These are phyloP conservation scores for Bryum argenteum DNA, from an alignment of 225 moss, liverwort and hornwort genomes.

Conservation along the genomic window DNA sequence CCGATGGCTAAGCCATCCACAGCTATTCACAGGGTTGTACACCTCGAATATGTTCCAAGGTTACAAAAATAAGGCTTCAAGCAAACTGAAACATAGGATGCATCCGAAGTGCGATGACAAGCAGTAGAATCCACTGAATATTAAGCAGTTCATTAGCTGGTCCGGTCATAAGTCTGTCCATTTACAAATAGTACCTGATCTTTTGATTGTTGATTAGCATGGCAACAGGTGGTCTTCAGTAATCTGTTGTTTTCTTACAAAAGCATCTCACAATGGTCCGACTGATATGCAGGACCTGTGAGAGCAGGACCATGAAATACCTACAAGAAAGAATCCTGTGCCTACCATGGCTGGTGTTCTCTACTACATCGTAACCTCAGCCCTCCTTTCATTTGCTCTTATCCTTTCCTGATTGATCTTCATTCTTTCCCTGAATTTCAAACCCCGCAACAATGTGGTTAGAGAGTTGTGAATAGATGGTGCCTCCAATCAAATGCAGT, in stretches of 20 bases:
- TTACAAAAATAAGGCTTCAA: not conserved
- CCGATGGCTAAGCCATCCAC: no score
- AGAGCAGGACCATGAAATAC: slow-evolving; percentile 37
- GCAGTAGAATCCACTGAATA: not conserved
- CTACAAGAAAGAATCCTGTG: slow-evolving; percentile 36
- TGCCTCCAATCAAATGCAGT: not conserved
- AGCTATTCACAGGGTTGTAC: no score
- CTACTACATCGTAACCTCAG: slow-evolving; percentile 1
- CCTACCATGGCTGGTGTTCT: slow-evolving; percentile 28
- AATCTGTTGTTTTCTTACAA: slow-evolving; percentile 42
- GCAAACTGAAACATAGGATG: not conserved
- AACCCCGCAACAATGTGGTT: not conserved
- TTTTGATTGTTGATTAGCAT: slow-evolving; percentile 29
- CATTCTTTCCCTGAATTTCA: slow-evolving; percentile 43
- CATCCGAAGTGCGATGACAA: not conserved
- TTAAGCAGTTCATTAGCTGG: not conserved
- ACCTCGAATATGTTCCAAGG: not conserved
- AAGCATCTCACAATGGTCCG: slow-evolving; percentile 34
- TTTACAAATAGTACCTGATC: slow-evolving; percentile 30
- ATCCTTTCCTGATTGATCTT: slow-evolving; percentile 46
- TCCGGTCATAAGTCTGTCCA: slow-evolving; percentile 24
- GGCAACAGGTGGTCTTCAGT: slow-evolving; percentile 29
- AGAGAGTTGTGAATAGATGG: slow-evolving; percentile 8
- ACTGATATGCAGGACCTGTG: slow-evolving; percentile 27
- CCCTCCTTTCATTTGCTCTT: slow-evolving; percentile 40